These are phyloP conservation scores for Hortaea werneckii DNA, from an alignment of 2,329 filamentous ascomycete species.

Conservation along the genomic window DNA sequence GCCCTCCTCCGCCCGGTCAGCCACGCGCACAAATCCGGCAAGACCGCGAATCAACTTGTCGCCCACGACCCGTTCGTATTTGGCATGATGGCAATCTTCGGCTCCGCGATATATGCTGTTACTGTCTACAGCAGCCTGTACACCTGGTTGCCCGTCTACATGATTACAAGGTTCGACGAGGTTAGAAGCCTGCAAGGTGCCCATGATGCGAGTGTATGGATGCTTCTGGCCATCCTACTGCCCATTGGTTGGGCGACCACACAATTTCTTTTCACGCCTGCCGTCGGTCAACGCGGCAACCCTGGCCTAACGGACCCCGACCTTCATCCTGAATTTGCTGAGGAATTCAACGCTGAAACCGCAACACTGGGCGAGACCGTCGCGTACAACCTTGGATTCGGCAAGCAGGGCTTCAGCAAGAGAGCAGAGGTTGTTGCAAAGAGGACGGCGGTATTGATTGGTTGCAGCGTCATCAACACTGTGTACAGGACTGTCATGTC, in stretches of 20 bases:
- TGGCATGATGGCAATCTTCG: conserved; percentile 56
- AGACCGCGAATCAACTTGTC: conserved; percentile 36
- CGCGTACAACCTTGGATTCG: conserved; percentile 52
- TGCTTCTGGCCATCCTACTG: conserved; percentile 34
- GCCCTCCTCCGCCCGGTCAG: conserved; percentile 60
- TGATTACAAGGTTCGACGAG: conserved; percentile 67
- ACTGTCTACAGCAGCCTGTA: conserved; percentile 60
- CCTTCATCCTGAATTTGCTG: conserved; percentile 28
- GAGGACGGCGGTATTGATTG: conserved; percentile 42
- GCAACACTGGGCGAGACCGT: conserved; percentile 62
- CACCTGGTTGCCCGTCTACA: conserved; percentile 58
- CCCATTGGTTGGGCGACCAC: conserved; percentile 63
- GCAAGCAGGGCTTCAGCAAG: conserved; percentile 53
- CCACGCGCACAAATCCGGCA: conserved; percentile 45
- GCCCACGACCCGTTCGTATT: conserved; percentile 53
- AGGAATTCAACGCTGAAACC: conserved; percentile 52
- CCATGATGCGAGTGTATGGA: conserved; percentile 47
- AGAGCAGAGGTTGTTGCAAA: conserved; percentile 53
- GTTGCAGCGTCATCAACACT: conserved; percentile 41
- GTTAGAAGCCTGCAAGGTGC: conserved; percentile 60
- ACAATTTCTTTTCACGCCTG: conserved; percentile 67
- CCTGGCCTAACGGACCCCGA: conserved; percentile 15
- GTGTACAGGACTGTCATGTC: conserved; percentile 57
- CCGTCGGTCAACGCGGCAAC: conserved; percentile 36
- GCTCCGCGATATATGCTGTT: conserved; percentile 65